These are phyloP conservation scores for Mycosphaerella sp. DNA, from an alignment of 2,329 filamentous ascomycete species.

Conservation along the genomic window DNA sequence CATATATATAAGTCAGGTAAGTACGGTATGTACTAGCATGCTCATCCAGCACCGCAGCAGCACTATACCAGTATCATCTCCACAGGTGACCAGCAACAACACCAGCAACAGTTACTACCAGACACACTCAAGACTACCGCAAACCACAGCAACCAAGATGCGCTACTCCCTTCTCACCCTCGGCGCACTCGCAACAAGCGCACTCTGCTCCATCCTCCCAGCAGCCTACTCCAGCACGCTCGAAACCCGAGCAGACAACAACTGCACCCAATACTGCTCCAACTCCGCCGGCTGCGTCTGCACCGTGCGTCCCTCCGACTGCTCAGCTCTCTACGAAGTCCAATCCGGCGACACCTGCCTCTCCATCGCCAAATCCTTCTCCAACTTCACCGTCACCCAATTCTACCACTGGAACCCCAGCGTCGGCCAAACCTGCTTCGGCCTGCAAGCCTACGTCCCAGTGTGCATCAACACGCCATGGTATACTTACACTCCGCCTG, in stretches of 20 bases:
- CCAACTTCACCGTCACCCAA: slow-evolving; percentile 34
- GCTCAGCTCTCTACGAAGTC: slow-evolving; percentile 27
- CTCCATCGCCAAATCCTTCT: slow-evolving; percentile 29
- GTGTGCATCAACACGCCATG: slow-evolving; percentile 30
- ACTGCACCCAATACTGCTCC: slow-evolving; percentile 24
- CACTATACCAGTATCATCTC: not conserved
- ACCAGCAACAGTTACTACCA: not conserved
- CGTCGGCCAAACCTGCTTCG: slow-evolving; percentile 28
- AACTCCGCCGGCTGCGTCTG: slow-evolving; percentile 21
- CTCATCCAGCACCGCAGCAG: not conserved
- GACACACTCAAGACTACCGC: not conserved
- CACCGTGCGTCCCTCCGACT: slow-evolving; percentile 22
- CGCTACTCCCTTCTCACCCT: slow-evolving; percentile 19
- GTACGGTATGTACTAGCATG: too few relatives aligned
- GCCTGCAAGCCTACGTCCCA: slow-evolving; percentile 32
- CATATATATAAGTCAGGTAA: too few relatives aligned
- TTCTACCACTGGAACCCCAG: slow-evolving; percentile 35
- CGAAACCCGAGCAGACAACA: slow-evolving; percentile 13
- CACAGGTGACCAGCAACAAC: not conserved
- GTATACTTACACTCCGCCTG: slow-evolving; percentile 19
- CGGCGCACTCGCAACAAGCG: slow-evolving; percentile 16
- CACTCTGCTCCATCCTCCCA: slow-evolving; percentile 17
- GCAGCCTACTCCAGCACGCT: slow-evolving; percentile 12
- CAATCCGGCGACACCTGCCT: slow-evolving; percentile 31
- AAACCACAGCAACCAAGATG: slow-evolving; percentile 11